Evolutionary conservation across 331 rosid species (phyloP), one percentile per base, ranked within the genome.

Genomic region (Rosa hybrid): DNA sequence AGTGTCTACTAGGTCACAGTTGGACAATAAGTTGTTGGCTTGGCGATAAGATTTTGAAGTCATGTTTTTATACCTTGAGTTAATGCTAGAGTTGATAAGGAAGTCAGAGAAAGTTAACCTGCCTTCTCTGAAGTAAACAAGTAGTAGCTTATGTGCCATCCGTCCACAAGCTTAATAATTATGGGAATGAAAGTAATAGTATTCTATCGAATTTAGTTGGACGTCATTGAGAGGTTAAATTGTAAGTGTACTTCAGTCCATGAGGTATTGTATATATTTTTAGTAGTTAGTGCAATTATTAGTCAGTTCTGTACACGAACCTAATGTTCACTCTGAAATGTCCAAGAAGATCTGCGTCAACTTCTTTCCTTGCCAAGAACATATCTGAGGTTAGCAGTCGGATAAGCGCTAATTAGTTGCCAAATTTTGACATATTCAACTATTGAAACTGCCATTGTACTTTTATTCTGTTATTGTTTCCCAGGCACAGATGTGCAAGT

Each of bases 381-480:
- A 86, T 80, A 82, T 44, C 83, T 63, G 90, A 86, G 90, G 97
- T 90, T 81, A 49, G 50, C 82, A 80, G 64, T 62, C 45, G 75
- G 45, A 78, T 54, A 50, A 34, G 68, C 48, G 25, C 27, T 54
- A 27, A 46, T 60, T 65, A 20, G 63, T 5, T 83, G 54, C 72
- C 42, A 11, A 49, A 70, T 25, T n/a, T 64, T 62, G 27, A 74
- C 48, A 45, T 50, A 50, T 50, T 4, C 56, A 50, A 16, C 18
- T 23, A 41, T 14, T 25, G 39, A 23, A 23, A 34, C 23, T 45
- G 34, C 20, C 50, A 81, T 60, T 25, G 5, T 14, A 14, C 17
- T 3, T 68, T 65, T 67, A 44, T 65, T 85, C 53, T 79, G 71
- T 68, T 77, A 56, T 81, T 49, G 38, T 54, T 57, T 80, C 81